A percentile compares a stretch with the other conserved stretches of the same genome.
These are phyloP conservation scores for Diaporthe eres DNA, from an alignment of 2,329 filamentous ascomycete genomes.

Conservation along the genomic window DNA sequence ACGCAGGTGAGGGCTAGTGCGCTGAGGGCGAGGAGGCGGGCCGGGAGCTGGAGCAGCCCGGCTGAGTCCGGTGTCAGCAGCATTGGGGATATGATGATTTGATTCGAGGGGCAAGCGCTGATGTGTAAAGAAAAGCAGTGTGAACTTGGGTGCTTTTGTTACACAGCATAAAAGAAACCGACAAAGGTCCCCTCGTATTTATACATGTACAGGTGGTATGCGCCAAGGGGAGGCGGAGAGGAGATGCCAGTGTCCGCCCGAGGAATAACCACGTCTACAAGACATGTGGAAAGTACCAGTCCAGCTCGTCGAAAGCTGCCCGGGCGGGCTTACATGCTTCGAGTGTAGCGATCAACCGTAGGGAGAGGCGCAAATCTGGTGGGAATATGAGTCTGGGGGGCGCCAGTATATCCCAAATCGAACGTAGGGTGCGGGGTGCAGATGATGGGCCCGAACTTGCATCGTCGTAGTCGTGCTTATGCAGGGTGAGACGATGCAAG, in stretches of 20 bases:
- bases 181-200: not conserved
- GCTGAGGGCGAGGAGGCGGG: not conserved
- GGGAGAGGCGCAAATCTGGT: no score
- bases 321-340: not conserved
- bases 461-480: slow-evolving; percentile 7
- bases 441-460: slow-evolving; percentile 16
- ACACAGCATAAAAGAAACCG: not conserved
- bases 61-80: slow-evolving; percentile 6
- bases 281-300: not conserved
- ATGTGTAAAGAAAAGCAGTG: not conserved
- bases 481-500: slow-evolving; percentile 1
- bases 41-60: not conserved
- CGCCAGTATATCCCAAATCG: slow-evolving; percentile 8
- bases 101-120: not conserved
- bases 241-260: not conserved
- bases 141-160: not conserved
- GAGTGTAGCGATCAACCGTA: not conserved
- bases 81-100: not conserved
- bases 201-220: not conserved
- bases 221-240: not conserved
- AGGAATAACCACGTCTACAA: no score
- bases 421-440: slow-evolving; percentile 21
- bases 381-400: not conserved
- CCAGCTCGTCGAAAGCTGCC: not conserved
- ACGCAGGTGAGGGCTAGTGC: slow-evolving; percentile 11